Base-by-base conservation (phyloP, 1,284 basidiomycete species). In the Moniliella sp. region DNA sequence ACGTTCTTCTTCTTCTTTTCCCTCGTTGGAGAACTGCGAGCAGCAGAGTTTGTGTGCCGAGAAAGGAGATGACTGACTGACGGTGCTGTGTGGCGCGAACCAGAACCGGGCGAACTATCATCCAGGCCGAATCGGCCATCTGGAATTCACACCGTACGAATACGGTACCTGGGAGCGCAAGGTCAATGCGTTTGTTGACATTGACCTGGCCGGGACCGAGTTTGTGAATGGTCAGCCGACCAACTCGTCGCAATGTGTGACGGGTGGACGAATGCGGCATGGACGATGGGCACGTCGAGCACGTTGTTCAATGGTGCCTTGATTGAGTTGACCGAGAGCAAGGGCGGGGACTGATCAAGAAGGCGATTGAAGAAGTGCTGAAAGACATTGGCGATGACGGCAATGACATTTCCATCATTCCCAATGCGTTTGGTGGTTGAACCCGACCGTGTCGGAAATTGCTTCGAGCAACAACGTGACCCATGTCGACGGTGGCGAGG, bases 81-180 rank as follows among this genome's bases (percentile, higher is more conserved):
- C n/a, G n/a, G n/a, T n/a, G n/a, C n/a, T n/a, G n/a, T n/a, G n/a
- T n/a, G n/a, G n/a, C n/a, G n/a, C n/a, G n/a, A n/a, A n/a, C n/a
- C n/a, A n/a, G 62, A 62, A 7, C 21, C 21, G 21, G 21, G 21
- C n/a, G 21, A 23, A 23, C 21, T 23, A n/a, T 23, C 21, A 23
- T 23, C 21, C 8, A 23, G 21, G n/a, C 21, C 8, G n/a, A 7
- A 23, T 23, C 21, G 7, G 43, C 48, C 10, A 50, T 53, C 31
- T 68, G 61, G 50, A 69, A 40, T 64, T 65, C 33, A 65, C 57
- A 1, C 64, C 64, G 1, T 62, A 50, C 34, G 65, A 67, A 42
- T 67, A 65, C 33, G 67, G 67, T 7, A 53, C 61, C 0, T 69
- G 65, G 64, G 61, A 64, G 15, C 62, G 51, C 10, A 38, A 23